Percentiles rank a stretch among this genome's conserved stretches.
Evolutionary conservation across 2,329 filamentous ascomycete species (phyloP).

Genomic region (Sporothrix pallida): DNA sequence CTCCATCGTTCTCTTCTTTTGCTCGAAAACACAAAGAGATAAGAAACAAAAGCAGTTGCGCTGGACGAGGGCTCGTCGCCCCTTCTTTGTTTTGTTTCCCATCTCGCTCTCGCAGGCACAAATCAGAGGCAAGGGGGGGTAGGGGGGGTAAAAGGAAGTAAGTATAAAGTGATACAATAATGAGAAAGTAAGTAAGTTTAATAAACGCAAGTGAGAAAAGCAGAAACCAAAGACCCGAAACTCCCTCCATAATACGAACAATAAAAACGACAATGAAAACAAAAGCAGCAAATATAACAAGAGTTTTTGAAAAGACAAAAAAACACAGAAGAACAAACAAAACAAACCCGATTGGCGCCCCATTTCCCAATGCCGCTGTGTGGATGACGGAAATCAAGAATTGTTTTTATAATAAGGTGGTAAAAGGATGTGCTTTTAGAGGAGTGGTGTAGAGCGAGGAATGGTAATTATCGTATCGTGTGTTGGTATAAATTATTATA

Average conservation of each 20-base stretch:
- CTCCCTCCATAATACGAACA: background rate
- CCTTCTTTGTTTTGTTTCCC: background rate
- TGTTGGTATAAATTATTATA: background rate
- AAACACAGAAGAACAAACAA: background rate
- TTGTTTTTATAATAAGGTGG: background rate
- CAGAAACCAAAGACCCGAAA: slow-evolving; percentile 10
- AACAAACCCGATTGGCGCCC: slow-evolving; percentile 11
- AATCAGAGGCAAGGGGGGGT: background rate
- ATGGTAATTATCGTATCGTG: background rate
- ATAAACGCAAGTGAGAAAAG: background rate
- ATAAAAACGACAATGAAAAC: background rate
- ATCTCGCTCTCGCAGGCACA: background rate
- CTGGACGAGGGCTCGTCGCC: background rate
- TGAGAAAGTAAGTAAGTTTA: background rate
- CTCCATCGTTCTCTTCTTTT: too few species aligned
- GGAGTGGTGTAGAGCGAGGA: background rate
- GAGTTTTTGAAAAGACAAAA: too few species aligned
- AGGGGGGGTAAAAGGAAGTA: too few species aligned
- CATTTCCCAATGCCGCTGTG: slow-evolving; percentile 28
- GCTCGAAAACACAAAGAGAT: background rate
- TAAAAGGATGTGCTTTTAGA: background rate
- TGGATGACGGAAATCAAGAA: slow-evolving; percentile 27
- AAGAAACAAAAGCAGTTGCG: background rate
- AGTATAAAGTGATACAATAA: slow-evolving; percentile 4
- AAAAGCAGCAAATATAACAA: background rate